Evolutionary conservation across 495 filamentous ascomycete genomes (phyloP), one percentile per base, ranked within the genome.

Genomic region (Penicillium ochrochloron): DNA sequence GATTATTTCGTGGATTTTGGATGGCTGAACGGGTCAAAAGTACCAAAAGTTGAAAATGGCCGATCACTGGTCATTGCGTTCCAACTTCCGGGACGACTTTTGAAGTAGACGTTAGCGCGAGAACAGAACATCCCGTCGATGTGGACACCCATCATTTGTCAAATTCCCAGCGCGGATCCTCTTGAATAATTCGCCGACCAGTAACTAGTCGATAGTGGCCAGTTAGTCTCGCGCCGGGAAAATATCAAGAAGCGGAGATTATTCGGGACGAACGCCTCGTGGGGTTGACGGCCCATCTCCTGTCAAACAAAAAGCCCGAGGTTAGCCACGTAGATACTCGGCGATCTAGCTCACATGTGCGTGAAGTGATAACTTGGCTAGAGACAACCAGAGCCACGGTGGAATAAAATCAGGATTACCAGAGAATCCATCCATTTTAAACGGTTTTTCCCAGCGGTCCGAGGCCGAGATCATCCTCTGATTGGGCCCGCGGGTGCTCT

Each of bases 251-350:
- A 17, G 17, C 69, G 69, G 69, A 69, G 61, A 72, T 65, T 72
- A 69, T 63, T 69, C 64, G 61, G 67, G 41, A 27, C 63, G 62
- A 62, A 42, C 23, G 34, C 61, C 63, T 65, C 63, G 63, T 65
- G 63, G 63, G 39, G 34, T 41, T 52, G 44, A 58, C 17, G 33
- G 53, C 33, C 15, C 29, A 23, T 63, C 48, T 57, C 41, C 39
- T 27, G 23, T 58, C 55, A 57, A 59, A 58, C 31, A 27, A 55
- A 50, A 35, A 23, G 25, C 55, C 53, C 41, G 54, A 46, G 61
- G 29, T 39, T 52, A 42, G 27, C 27, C 48, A 23, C 25, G 12
- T 31, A 11, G 48, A 29, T 15, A 31, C 25, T 52, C 48, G 25
- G 14, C 48, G 12, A 31, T 52, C 48, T 15, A 52, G 51, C 51